Evolutionary conservation across 306 rosid genomes (phyloP).

Genomic region (Morella rubra): DNA sequence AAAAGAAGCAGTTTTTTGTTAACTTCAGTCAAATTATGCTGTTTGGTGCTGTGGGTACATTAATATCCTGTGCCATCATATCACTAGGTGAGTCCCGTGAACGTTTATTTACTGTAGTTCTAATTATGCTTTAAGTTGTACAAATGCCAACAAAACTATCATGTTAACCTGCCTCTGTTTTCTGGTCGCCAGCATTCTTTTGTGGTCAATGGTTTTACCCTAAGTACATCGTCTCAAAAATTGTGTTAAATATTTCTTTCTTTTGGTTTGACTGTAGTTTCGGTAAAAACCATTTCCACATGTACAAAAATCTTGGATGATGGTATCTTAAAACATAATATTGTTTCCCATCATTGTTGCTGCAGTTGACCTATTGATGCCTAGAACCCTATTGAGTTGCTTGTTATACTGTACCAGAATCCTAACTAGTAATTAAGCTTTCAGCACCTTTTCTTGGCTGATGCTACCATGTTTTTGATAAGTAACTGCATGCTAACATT

Average conservation of each 20-base stretch:
- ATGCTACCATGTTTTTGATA: not conserved
- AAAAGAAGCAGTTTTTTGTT: slow-evolving; percentile 92
- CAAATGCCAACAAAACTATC: not conserved
- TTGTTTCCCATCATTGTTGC: too few relatives aligned
- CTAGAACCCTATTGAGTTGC: not conserved
- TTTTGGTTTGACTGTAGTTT: not conserved
- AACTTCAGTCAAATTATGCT: slow-evolving; percentile 77
- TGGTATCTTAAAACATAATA: not conserved
- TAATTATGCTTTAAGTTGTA: not conserved
- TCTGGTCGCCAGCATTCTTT: not conserved
- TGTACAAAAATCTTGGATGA: not conserved
- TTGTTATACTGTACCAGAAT: not conserved
- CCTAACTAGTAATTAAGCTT: not conserved
- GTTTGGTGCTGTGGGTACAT: slow-evolving; percentile 94
- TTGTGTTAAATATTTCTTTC: not conserved
- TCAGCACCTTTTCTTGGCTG: not conserved
- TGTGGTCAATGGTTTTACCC: not conserved
- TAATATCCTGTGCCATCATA: slow-evolving; percentile 74
- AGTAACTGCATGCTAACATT: not conserved
- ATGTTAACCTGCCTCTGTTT: not conserved
- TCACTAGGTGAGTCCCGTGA: slow-evolving; percentile 55
- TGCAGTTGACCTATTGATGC: not conserved
- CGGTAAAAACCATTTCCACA: not conserved
- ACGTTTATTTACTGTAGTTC: slow-evolving; percentile 11
- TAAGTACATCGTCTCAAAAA: not conserved